Evolutionary conservation across 306 rosid species (phyloP).

Genomic region (Citrullus mucosospermus): DNA sequence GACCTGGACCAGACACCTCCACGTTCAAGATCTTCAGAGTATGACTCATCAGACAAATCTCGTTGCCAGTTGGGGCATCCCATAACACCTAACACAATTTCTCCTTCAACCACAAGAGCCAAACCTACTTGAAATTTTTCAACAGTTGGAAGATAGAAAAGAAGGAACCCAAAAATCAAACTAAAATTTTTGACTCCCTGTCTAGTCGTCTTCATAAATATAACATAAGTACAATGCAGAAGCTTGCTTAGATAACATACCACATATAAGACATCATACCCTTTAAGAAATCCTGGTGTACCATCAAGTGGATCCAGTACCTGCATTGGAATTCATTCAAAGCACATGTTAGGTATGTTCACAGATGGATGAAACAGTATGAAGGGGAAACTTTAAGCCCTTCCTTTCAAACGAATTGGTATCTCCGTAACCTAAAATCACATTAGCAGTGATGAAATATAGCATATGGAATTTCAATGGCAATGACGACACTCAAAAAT

Average conservation of each 20-base stretch:
- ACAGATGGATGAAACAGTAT: background rate
- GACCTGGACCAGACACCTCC: constrained; percentile 23
- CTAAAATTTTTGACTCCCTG: background rate
- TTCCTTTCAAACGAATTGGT: background rate
- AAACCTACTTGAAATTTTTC: constrained; percentile 60
- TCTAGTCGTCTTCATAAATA: background rate
- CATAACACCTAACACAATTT: constrained; percentile 67
- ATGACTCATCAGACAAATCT: constrained; percentile 25
- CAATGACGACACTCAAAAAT: background rate
- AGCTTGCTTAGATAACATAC: constrained; percentile 25
- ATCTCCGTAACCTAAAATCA: background rate
- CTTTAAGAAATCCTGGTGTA: constrained; percentile 63
- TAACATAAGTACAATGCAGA: background rate
- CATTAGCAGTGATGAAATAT: background rate
- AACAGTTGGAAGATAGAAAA: background rate
- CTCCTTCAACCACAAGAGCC: constrained; percentile 85
- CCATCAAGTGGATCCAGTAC: constrained; percentile 91
- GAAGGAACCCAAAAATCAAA: background rate
- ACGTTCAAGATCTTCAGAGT: constrained; percentile 20
- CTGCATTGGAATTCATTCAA: constrained; percentile 30
- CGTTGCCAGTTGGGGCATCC: constrained; percentile 82
- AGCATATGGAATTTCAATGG: background rate
- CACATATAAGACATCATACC: constrained; percentile 52
- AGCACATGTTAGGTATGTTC: background rate
- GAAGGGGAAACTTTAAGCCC: background rate